These are phyloP conservation scores for Fusarium fujikuroi DNA, from an alignment of 2,329 filamentous ascomycete genomes.

Conservation along the genomic window DNA sequence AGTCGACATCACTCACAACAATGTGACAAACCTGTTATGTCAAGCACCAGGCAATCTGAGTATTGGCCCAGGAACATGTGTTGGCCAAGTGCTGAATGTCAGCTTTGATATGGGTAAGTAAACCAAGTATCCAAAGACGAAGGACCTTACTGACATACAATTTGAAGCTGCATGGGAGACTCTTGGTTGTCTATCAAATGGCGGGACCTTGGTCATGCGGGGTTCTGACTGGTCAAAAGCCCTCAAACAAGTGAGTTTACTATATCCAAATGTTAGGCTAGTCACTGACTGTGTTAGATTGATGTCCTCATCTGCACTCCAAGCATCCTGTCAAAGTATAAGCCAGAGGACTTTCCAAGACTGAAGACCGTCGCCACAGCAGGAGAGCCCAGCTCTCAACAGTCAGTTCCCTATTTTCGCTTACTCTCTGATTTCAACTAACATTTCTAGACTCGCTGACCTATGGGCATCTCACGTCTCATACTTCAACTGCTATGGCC, in stretches of 20 bases:
- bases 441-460: slow-evolving; percentile 56
- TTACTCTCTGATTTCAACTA: not conserved
- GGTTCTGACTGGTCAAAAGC: slow-evolving; percentile 61
- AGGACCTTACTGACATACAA: fast-evolving
- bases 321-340: slow-evolving; percentile 63
- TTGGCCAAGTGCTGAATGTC: slow-evolving; percentile 66
- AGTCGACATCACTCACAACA: slow-evolving; percentile 65
- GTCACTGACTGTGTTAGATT: slow-evolving; percentile 48
- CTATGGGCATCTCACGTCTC: slow-evolving; percentile 60
- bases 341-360: slow-evolving; percentile 57
- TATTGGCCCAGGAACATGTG: slow-evolving; percentile 60
- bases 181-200: slow-evolving; percentile 64
- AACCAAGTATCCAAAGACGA: not conserved
- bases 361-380: slow-evolving; percentile 64
- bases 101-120: slow-evolving; percentile 70
- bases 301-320: slow-evolving; percentile 67
- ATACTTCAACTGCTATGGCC: slow-evolving; percentile 68
- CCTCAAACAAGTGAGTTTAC: slow-evolving; percentile 53
- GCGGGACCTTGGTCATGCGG: slow-evolving; percentile 64
- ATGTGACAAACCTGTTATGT: slow-evolving; percentile 65
- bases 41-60: slow-evolving; percentile 61
- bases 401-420: slow-evolving; percentile 41
- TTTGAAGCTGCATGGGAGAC: slow-evolving; percentile 67
- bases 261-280: fast-evolving
- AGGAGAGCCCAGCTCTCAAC: slow-evolving; percentile 62